Percentiles rank a stretch among this genome's conserved stretches.
These are phyloP conservation scores for Phaeotremella fagi DNA, from an alignment of 768 basidiomycete genomes.

Conservation along the genomic window DNA sequence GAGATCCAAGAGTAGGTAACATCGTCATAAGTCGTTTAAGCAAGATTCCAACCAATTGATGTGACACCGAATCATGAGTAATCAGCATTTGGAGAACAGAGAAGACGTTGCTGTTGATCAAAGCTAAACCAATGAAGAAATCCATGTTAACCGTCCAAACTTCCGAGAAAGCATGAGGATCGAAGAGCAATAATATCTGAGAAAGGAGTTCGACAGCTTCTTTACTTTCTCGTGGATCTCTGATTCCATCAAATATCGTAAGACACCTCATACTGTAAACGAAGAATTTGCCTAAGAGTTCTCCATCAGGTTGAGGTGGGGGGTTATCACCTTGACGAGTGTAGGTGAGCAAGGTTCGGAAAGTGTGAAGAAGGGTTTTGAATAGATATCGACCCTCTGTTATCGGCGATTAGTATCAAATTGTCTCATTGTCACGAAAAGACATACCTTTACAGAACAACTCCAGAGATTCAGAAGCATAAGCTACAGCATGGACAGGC, in stretches of 20 bases:
- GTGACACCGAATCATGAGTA: constrained; percentile 67
- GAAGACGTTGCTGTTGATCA: constrained; percentile 71
- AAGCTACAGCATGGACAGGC: constrained; percentile 72
- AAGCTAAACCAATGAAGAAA: constrained; percentile 76
- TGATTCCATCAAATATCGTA: constrained; percentile 61
- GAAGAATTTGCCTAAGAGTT: constrained; percentile 81
- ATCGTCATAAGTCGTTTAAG: constrained; percentile 78
- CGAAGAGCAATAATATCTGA: constrained; percentile 71
- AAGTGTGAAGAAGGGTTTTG: constrained; percentile 80
- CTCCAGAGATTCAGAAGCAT: constrained; percentile 73
- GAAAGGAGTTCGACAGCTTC: constrained; percentile 81
- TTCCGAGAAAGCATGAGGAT: constrained; percentile 89
- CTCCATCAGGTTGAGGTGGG: constrained; percentile 73
- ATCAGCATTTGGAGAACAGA: constrained; percentile 81
- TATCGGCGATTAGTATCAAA: background rate
- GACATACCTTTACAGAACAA: constrained; percentile 67
- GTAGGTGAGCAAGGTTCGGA: constrained; percentile 69
- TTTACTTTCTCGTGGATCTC: constrained; percentile 56
- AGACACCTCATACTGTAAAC: constrained; percentile 78
- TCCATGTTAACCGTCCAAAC: constrained; percentile 91
- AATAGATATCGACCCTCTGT: constrained; percentile 80
- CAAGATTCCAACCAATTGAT: constrained; percentile 77
- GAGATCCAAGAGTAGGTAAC: constrained; percentile 68
- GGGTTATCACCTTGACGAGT: constrained; percentile 66
- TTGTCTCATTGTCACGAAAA: background rate